These are phyloP conservation scores for Benincasa hispida DNA, from an alignment of 306 rosid species.

Conservation along the genomic window DNA sequence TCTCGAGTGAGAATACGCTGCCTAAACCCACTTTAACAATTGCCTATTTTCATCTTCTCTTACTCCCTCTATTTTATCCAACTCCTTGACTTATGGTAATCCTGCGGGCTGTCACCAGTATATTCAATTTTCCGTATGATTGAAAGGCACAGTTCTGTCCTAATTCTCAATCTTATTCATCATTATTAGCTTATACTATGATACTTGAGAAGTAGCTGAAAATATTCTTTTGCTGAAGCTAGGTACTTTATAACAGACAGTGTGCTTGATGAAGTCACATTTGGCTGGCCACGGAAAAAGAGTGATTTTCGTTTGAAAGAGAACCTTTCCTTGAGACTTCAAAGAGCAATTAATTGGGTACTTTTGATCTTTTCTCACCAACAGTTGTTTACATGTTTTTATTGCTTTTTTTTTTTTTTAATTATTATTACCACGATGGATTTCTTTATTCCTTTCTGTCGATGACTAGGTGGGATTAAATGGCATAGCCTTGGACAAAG, in stretches of 20 bases:
- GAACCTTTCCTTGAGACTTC: slow-evolving; percentile 64
- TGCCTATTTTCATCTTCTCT: neutral
- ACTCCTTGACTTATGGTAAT: neutral
- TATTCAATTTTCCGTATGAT: neutral
- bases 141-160: neutral
- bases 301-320: slow-evolving; percentile 52
- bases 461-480: slow-evolving; percentile 59
- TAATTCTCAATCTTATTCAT: neutral
- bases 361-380: slow-evolving; percentile 4
- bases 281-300: slow-evolving; percentile 92
- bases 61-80: neutral
- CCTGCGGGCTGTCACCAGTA: neutral
- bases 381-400: neutral
- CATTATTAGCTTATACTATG: neutral
- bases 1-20: neutral
- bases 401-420: neutral
- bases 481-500: slow-evolving; percentile 76
- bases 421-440: neutral
- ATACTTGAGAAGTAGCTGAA: neutral
- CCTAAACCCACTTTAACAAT: neutral
- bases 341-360: slow-evolving; percentile 93
- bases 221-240: neutral
- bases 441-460: slow-evolving; percentile 7
- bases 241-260: slow-evolving; percentile 86
- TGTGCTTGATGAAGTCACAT: slow-evolving; percentile 87